Base-by-base conservation (phyloP, 768 basidiomycete species). In the Panaeolus papilionaceus region DNA sequence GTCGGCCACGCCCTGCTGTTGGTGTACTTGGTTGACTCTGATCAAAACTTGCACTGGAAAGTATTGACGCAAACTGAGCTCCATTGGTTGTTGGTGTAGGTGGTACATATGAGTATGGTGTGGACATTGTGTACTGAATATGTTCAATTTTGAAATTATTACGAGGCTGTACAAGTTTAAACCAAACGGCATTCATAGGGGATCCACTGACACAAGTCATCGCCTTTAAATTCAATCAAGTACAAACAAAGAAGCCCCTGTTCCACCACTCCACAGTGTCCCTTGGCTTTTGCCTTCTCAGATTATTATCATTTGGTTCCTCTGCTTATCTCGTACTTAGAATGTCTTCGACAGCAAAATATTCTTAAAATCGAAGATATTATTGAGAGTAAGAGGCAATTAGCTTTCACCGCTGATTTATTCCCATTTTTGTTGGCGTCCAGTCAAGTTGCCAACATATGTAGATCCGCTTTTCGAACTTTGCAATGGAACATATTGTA, bases 1-100 rank as follows among this genome's bases (percentile, higher is more conserved):
- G 77, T 38, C 80, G 74, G 37, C 80, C 79, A 9, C 80, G 77
- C 58, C 74, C 70, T 28, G 68, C 69, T 16, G 76, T 76, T 12
- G 76, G 76, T n/a, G 78, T 77, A 6, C 67, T 40, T 33, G 70
- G 73, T 49, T 65, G 66, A n/a, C 67, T 70, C 49, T 67, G 71
- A 47, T 70, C 69, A 49, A 69, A 70, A 45, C 64, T 68, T 11
- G 63, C 66, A 61, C 63, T 71, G n/a, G 66, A 68, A 6, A 71
- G 67, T n/a, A 72, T 68, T 11, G 71, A 68, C 10, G 71, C 65
- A 64, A 69, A 72, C 14, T 69, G 71, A 33, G 54, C 54, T 28
- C 54, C 54, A 58, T 58, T 58, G 14, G 69, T 23, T 6, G 47
- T 44, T 38, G 67, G 58, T 38, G 65, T 58, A 40, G 65, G 6